Percentiles rank a stretch among this genome's conserved stretches.
These are phyloP conservation scores for Cavenderia fasciculata DNA, from an alignment of 78 protist genomes.

Conservation along the genomic window DNA sequence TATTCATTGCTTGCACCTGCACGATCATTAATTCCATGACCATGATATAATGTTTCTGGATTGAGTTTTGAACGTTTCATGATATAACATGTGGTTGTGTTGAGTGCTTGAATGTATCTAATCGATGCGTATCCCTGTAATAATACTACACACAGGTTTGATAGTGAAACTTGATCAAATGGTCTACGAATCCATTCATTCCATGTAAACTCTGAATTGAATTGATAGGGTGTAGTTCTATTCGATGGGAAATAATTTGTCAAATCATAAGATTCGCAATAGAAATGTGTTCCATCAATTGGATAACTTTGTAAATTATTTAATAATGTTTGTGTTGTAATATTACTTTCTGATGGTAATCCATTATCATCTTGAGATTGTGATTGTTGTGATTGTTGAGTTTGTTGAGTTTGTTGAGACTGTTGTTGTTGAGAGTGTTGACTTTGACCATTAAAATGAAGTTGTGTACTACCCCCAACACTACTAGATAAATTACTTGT, in stretches of 20 bases:
- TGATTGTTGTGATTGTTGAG: background rate
- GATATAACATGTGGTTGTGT: conserved; percentile 4
- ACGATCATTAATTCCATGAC: conserved; percentile 57
- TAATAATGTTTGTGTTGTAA: conserved; percentile 3
- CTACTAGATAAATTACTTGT: too few species aligned
- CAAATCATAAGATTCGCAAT: conserved; percentile 54
- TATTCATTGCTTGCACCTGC: conserved; percentile 68
- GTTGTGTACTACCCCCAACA: conserved; percentile 25
- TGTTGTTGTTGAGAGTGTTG: conserved; percentile 8
- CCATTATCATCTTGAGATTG: background rate
- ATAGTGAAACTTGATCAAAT: conserved; percentile 19
- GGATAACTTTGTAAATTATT: conserved; percentile 42
- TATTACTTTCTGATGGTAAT: background rate
- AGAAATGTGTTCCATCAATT: conserved; percentile 60
- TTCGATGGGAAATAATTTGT: conserved; percentile 55
- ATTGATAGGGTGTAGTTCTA: conserved; percentile 28
- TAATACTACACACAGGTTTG: conserved; percentile 46
- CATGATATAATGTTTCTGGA: conserved; percentile 50
- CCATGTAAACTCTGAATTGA: conserved; percentile 70
- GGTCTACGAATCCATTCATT: conserved; percentile 74
- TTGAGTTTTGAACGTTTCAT: conserved; percentile 69
- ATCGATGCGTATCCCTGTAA: conserved; percentile 57
- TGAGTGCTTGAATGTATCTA: background rate
- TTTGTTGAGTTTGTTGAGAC: background rate
- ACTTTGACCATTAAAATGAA: background rate